phyloP scores from a whole-genome alignment of 257 asterid genomes.

The Lavandula angustifolia region DNA sequence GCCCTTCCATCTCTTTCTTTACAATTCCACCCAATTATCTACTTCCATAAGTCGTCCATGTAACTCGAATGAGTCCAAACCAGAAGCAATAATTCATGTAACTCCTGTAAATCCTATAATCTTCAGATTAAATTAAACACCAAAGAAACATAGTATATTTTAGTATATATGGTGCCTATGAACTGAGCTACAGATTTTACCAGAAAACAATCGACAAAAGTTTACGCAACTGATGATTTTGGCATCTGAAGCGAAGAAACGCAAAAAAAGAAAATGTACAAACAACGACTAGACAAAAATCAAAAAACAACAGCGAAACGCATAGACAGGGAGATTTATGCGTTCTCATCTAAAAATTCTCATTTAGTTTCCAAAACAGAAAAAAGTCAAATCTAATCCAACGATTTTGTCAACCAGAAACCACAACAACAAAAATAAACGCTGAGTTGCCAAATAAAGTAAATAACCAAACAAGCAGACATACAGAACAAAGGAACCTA shows the following conservation, averaged over 20 bases:
- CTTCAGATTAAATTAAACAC: conserved; percentile 18
- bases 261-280: not conserved
- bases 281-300: conserved; percentile 18
- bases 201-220: conserved; percentile 15
- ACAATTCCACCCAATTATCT: conserved; percentile 36
- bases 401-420: conserved; percentile 21
- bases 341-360: conserved; percentile 21
- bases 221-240: not conserved
- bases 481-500: not conserved
- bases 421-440: not conserved
- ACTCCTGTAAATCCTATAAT: conserved; percentile 3
- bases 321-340: conserved; percentile 23
- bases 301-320: conserved; percentile 28
- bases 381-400: conserved; percentile 27
- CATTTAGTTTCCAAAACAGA: conserved; percentile 14
- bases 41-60: conserved; percentile 33
- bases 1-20: conserved; percentile 60
- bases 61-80: conserved; percentile 39
- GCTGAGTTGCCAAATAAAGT: conserved; percentile 15
- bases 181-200: conserved; percentile 20
- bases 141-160: conserved; percentile 2
- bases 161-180: not conserved
- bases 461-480: conserved; percentile 14
- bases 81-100: conserved; percentile 22
- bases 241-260: conserved; percentile 22